These are phyloP conservation scores for Elasticomyces elasticus DNA, from an alignment of 495 filamentous ascomycete species.

Conservation along the genomic window DNA sequence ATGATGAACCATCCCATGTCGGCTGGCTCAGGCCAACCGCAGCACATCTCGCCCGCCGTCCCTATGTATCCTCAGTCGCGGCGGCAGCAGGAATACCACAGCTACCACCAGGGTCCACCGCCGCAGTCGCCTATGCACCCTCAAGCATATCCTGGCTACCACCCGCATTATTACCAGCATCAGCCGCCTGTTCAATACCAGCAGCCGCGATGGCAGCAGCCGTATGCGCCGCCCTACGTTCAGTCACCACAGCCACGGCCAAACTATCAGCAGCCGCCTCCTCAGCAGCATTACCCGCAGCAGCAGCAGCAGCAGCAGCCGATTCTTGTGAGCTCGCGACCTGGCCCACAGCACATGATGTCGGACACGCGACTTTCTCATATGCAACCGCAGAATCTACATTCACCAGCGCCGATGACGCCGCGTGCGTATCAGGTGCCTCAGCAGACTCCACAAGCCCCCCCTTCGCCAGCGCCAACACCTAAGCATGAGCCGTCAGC, in stretches of 20 bases:
- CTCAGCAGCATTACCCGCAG: constrained; percentile 14
- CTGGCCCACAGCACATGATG: constrained; percentile 24
- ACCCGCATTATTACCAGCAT: constrained; percentile 27
- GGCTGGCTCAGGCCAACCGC: constrained; percentile 10
- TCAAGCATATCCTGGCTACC: constrained; percentile 26
- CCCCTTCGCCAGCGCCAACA: constrained; percentile 13
- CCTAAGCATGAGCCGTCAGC: constrained; percentile 16
- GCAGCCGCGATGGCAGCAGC: constrained; percentile 20
- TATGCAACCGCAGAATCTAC: constrained; percentile 14
- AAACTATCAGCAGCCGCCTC: constrained; percentile 17
- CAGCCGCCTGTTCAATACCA: constrained; percentile 25
- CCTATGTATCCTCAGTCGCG: constrained; percentile 28
- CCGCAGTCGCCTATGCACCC: constrained; percentile 30
- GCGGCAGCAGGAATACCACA: constrained; percentile 30
- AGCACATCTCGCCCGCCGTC: constrained; percentile 23
- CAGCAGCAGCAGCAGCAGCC: constrained; percentile 25
- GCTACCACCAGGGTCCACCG: constrained; percentile 24
- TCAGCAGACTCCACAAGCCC: constrained; percentile 16
- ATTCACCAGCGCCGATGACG: constrained; percentile 8
- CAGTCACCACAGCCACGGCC: constrained; percentile 18
- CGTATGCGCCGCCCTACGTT: constrained; percentile 22
- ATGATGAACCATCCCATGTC: constrained; percentile 18
- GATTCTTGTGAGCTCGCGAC: constrained; percentile 32
- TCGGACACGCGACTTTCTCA: constrained; percentile 25
- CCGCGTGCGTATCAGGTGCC: background rate